Evolutionary conservation across 1,284 basidiomycete species (phyloP).

Genomic region (Violaceomyces palustris): DNA sequence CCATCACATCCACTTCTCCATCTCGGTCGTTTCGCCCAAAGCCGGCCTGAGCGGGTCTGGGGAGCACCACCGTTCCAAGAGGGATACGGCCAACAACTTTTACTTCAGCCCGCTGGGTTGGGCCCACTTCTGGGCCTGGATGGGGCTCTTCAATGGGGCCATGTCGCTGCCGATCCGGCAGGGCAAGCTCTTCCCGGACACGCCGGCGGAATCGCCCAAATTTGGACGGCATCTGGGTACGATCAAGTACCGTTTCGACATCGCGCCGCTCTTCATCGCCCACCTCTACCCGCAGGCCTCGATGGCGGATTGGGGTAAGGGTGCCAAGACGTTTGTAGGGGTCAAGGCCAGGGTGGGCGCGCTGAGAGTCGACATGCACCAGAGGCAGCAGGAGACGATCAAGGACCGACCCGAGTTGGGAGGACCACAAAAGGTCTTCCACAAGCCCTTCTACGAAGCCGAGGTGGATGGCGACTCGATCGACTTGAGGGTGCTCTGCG

Average conservation of each 20-base stretch:
- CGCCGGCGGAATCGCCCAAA: slow-evolving; percentile 73
- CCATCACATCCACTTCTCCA: slow-evolving; percentile 86
- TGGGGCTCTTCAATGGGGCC: slow-evolving; percentile 72
- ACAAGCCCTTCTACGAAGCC: slow-evolving; percentile 88
- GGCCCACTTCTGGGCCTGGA: slow-evolving; percentile 90
- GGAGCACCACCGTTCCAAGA: not conserved
- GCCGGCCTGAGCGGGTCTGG: slow-evolving; percentile 38
- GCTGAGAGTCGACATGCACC: slow-evolving; percentile 86
- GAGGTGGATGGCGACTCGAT: slow-evolving; percentile 76
- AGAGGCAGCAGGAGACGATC: slow-evolving; percentile 72
- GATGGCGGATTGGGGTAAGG: slow-evolving; percentile 69
- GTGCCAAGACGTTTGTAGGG: slow-evolving; percentile 74
- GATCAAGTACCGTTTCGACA: slow-evolving; percentile 80
- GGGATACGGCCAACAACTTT: slow-evolving; percentile 62
- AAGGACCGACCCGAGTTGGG: slow-evolving; percentile 53
- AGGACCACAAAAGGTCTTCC: slow-evolving; percentile 56
- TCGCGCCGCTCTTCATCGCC: slow-evolving; percentile 75
- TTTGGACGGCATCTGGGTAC: slow-evolving; percentile 84
- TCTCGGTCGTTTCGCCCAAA: slow-evolving; percentile 68
- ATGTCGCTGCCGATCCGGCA: slow-evolving; percentile 81
- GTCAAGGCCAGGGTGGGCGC: slow-evolving; percentile 73
- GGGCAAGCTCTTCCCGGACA: slow-evolving; percentile 71
- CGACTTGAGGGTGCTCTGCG: slow-evolving; percentile 72
- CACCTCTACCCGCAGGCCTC: slow-evolving; percentile 81
- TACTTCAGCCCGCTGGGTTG: slow-evolving; percentile 83